Evolutionary conservation across 768 basidiomycete species (phyloP).

Genomic region (Serendipita sp.): DNA sequence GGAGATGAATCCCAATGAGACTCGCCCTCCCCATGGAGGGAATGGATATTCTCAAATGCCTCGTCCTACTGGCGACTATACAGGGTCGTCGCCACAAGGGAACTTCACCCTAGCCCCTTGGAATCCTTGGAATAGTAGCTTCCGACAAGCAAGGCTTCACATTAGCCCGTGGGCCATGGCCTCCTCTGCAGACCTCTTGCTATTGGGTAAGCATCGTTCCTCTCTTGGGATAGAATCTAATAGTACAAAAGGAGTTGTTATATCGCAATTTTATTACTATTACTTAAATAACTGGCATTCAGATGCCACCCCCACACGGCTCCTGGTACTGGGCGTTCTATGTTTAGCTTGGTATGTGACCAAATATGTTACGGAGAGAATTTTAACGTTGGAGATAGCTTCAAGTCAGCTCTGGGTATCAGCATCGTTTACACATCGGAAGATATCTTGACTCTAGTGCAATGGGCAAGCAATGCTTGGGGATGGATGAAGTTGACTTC

Average conservation of each 20-base stretch:
- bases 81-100: background rate
- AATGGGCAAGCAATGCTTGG: background rate
- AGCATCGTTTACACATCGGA: background rate
- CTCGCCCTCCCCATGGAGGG: too few species aligned
- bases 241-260: background rate
- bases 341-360: background rate
- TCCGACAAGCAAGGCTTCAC: background rate
- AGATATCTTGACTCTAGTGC: background rate
- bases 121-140: background rate
- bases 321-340: background rate
- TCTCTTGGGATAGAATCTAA: background rate
- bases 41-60: too few species aligned
- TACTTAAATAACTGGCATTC: background rate
- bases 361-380: background rate
- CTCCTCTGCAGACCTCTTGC: background rate
- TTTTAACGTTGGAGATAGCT: background rate
- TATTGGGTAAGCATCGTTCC: background rate
- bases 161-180: background rate
- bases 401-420: background rate
- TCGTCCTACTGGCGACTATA: background rate
- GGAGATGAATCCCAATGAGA: too few species aligned
- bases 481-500: background rate
- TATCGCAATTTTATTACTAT: background rate
- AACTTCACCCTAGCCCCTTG: background rate
- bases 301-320: background rate